phyloP scores from a whole-genome alignment of 805 yeast genomes.

The Deakozyma indianensis region DNA sequence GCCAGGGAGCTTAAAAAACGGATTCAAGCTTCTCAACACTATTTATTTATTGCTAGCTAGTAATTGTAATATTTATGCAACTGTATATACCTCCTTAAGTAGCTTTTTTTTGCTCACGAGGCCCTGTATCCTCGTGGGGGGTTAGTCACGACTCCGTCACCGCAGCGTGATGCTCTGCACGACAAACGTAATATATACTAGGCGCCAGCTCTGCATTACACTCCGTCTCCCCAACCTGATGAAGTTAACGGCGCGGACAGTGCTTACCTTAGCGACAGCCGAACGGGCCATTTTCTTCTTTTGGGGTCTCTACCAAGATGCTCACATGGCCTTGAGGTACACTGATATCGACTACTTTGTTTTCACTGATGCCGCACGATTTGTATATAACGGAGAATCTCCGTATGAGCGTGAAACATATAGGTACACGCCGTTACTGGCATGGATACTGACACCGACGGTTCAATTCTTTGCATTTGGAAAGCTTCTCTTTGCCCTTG shows the following conservation, averaged over 20 bases:
- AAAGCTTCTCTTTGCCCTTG: constrained; percentile 56
- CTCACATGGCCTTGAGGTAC: constrained; percentile 61
- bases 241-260: constrained; percentile 8
- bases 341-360: constrained; percentile 93
- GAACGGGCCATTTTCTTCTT: constrained; percentile 47
- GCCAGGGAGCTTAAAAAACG: too few relatives aligned
- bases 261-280: constrained; percentile 16
- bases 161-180: too few relatives aligned
- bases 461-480: constrained; percentile 48
- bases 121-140: too few relatives aligned
- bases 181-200: too few relatives aligned
- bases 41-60: background rate
- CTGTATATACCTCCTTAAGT: too few relatives aligned
- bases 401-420: constrained; percentile 84
- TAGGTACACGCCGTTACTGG: constrained; percentile 79
- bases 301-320: constrained; percentile 82
- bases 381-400: constrained; percentile 43
- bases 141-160: too few relatives aligned
- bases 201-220: too few relatives aligned
- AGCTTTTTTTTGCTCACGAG: too few relatives aligned
- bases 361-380: constrained; percentile 81
- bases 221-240: too few relatives aligned
- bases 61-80: background rate
- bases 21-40: background rate
- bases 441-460: constrained; percentile 74